Conservation (phyloP, 2,329 filamentous ascomycete genomes). For the Xylariomycetidae sp. region DNA sequence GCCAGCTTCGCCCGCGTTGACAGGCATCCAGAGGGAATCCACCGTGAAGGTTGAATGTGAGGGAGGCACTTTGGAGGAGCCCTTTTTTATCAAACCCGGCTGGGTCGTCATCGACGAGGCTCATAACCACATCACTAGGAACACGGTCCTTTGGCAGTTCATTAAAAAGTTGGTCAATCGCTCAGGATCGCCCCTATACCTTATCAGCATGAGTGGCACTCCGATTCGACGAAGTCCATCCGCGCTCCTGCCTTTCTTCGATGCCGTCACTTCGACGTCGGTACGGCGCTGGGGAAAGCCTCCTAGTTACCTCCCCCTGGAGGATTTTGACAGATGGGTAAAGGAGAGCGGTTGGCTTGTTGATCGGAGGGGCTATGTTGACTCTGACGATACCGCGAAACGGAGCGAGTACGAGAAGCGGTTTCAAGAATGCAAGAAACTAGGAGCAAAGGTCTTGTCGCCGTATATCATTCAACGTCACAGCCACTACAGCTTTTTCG, state of each 20-base stretch:
- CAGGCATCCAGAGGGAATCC: conserved; percentile 1
- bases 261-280: conserved; percentile 1
- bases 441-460: conserved; percentile 1
- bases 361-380: neutral
- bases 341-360: conserved; percentile 5
- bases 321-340: conserved; percentile 4
- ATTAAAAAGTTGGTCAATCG: conserved; percentile 2
- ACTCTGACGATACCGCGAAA: neutral
- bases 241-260: conserved; percentile 2
- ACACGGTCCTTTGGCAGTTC: conserved; percentile 2
- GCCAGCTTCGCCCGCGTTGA: conserved; percentile 2
- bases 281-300: conserved; percentile 2
- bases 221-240: conserved; percentile 3
- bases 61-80: conserved; percentile 1
- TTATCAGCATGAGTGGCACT: conserved; percentile 2
- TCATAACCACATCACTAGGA: conserved; percentile 2
- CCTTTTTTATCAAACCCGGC: conserved; percentile 3
- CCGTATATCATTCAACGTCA: conserved; percentile 2
- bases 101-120: conserved; percentile 2
- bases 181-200: conserved; percentile 1
- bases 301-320: conserved; percentile 1
- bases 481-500: conserved; percentile 2
- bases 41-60: neutral
- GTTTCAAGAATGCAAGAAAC: neutral
- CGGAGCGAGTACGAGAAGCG: neutral